Percentiles rank a stretch among this genome's conserved stretches.
Conservation (phyloP, 75 land plant genomes). For the Sequoiadendron giganteum region DNA sequence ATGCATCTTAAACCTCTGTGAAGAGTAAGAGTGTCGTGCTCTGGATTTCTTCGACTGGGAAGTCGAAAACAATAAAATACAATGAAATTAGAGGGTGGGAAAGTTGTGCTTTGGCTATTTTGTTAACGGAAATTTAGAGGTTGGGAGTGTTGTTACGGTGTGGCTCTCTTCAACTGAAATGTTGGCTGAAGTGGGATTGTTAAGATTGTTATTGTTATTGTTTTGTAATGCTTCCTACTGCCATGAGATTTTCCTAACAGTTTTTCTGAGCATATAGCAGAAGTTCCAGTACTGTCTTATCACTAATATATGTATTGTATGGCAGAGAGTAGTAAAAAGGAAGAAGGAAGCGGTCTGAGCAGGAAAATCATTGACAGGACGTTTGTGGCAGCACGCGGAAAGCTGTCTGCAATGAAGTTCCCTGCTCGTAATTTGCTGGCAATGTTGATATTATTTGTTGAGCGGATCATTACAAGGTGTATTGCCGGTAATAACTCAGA, state of each 20-base stretch:
- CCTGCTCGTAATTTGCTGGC: neutral
- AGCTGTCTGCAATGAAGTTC: neutral
- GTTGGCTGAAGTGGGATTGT: neutral
- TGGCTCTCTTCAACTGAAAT: too few species aligned
- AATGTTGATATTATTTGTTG: neutral
- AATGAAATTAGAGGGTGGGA: too few species aligned
- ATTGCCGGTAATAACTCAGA: neutral
- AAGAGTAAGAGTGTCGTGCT: too few species aligned
- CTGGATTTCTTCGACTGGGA: too few species aligned
- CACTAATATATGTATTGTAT: neutral
- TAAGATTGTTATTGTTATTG: neutral
- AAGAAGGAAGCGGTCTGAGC: neutral
- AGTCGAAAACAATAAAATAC: neutral
- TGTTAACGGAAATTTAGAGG: neutral
- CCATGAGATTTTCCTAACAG: neutral
- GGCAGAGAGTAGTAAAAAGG: neutral
- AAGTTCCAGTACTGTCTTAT: neutral
- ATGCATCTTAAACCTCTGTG: neutral
- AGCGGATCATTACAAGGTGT: neutral
- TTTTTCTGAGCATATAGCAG: neutral
- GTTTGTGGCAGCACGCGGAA: neutral
- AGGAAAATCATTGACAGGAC: neutral
- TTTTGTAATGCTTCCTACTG: neutral
- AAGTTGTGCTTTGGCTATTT: too few species aligned
- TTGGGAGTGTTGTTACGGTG: neutral